phyloP scores from a whole-genome alignment of 1,284 basidiomycete species.

The Cystobasidium pallidum region DNA sequence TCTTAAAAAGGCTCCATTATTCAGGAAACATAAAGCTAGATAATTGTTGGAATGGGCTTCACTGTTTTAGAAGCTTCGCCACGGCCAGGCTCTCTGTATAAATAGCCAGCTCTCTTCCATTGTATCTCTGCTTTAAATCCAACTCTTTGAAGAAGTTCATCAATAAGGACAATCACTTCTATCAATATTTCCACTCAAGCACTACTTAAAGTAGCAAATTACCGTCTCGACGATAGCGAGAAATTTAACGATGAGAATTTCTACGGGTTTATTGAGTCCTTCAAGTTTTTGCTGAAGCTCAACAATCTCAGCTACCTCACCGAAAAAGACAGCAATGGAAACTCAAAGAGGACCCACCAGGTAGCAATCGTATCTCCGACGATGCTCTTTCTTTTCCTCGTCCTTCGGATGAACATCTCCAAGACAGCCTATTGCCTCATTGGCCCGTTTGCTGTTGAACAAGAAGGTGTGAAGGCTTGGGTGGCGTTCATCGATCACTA shows the following conservation, averaged over 20 bases:
- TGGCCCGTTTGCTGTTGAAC: background rate
- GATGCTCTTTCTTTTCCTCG: too few species aligned
- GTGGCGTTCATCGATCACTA: background rate
- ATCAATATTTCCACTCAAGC: background rate
- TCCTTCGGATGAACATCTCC: too few species aligned
- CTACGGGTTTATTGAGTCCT: slow-evolving; percentile 7
- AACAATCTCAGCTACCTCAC: slow-evolving; percentile 13
- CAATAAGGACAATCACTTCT: background rate
- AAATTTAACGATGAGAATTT: slow-evolving; percentile 16
- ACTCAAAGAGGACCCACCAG: background rate
- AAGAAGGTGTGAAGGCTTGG: background rate
- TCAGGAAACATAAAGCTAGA: too few species aligned
- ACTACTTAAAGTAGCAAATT: slow-evolving; percentile 3
- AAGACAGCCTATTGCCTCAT: too few species aligned
- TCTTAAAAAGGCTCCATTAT: too few species aligned
- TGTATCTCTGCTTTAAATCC: too few species aligned
- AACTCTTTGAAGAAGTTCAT: too few species aligned
- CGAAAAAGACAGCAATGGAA: background rate
- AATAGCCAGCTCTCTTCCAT: too few species aligned
- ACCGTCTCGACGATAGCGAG: slow-evolving; percentile 1
- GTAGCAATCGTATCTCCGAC: too few species aligned
- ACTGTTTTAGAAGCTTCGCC: too few species aligned
- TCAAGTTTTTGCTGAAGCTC: slow-evolving; percentile 9
- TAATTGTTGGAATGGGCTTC: too few species aligned
- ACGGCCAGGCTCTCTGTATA: too few species aligned